These are phyloP conservation scores for Aspergillus kassunensis DNA, from an alignment of 495 filamentous ascomycete genomes.

Conservation along the genomic window DNA sequence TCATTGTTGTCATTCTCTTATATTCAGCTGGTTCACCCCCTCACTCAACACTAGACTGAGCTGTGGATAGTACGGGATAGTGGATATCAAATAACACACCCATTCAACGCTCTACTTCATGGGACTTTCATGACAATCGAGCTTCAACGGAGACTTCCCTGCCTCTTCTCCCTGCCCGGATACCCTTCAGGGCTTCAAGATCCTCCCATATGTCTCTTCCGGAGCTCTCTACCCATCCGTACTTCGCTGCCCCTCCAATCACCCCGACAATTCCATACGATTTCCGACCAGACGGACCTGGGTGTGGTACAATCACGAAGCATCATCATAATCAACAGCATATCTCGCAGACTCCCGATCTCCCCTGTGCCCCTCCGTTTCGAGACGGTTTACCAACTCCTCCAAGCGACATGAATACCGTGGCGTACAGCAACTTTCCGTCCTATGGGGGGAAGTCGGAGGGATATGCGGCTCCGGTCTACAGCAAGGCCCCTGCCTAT, in stretches of 20 bases:
- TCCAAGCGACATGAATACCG: slow-evolving; percentile 48
- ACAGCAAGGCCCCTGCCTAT: slow-evolving; percentile 22
- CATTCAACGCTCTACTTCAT: slow-evolving; percentile 11
- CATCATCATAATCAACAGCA: slow-evolving; percentile 17
- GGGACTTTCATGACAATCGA: slow-evolving; percentile 16
- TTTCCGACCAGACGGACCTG: slow-evolving; percentile 16
- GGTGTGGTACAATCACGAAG: slow-evolving; percentile 19
- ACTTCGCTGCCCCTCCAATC: slow-evolving; percentile 24
- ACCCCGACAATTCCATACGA: slow-evolving; percentile 24
- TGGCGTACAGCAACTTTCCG: slow-evolving; percentile 38
- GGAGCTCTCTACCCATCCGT: slow-evolving; percentile 26
- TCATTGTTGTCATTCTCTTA: slow-evolving; percentile 2
- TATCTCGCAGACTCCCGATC: slow-evolving; percentile 17
- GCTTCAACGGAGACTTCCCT: not conserved
- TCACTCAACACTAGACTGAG: not conserved
- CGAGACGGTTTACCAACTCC: slow-evolving; percentile 49
- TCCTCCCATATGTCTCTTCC: slow-evolving; percentile 36
- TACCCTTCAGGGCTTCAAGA: not conserved
- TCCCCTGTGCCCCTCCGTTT: slow-evolving; percentile 36
- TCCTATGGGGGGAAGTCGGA: slow-evolving; percentile 33
- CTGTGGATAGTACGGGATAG: not conserved
- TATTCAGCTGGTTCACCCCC: not conserved
- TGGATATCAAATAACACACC: not conserved
- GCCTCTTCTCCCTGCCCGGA: not conserved
- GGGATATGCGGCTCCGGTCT: slow-evolving; percentile 27